Conservation (phyloP, 805 yeast species). For the Candida boleticola region DNA sequence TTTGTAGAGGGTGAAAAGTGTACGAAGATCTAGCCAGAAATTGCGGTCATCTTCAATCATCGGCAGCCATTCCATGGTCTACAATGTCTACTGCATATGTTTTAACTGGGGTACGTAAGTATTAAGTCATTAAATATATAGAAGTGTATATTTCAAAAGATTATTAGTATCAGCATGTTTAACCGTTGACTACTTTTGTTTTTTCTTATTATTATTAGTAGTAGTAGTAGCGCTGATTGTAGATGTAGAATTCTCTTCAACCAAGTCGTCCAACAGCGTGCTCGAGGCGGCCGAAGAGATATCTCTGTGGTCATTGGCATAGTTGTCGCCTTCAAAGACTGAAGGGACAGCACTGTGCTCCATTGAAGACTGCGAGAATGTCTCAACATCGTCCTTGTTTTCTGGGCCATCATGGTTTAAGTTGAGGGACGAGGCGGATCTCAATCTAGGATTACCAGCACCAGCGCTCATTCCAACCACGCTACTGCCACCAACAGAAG, state of each 20-base stretch:
- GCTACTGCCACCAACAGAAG: slow-evolving; percentile 8
- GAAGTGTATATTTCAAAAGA: no score
- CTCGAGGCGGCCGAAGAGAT: slow-evolving; percentile 32
- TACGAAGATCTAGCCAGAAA: no score
- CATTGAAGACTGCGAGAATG: slow-evolving; percentile 19
- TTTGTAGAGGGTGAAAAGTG: no score
- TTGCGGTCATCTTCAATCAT: no score
- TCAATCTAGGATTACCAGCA: slow-evolving; percentile 5
- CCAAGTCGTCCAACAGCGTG: slow-evolving; percentile 33
- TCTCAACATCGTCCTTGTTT: slow-evolving; percentile 7
- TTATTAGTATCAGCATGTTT: no score
- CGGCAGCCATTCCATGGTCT: no score
- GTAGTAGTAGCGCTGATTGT: neutral
- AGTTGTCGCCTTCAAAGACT: slow-evolving; percentile 29
- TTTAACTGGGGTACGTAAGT: neutral
- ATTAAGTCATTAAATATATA: slow-evolving; percentile 1
- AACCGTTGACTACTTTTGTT: no score
- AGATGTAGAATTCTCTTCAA: neutral
- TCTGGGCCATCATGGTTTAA: slow-evolving; percentile 16
- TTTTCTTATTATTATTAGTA: neutral
- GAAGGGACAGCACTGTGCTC: slow-evolving; percentile 39
- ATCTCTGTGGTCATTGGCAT: slow-evolving; percentile 20
- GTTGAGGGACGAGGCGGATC: slow-evolving; percentile 1
- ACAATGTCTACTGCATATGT: no score
- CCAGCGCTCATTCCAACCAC: no score